These are phyloP conservation scores for Inosperma sp. DNA, from an alignment of 768 basidiomycete genomes.

Conservation along the genomic window DNA sequence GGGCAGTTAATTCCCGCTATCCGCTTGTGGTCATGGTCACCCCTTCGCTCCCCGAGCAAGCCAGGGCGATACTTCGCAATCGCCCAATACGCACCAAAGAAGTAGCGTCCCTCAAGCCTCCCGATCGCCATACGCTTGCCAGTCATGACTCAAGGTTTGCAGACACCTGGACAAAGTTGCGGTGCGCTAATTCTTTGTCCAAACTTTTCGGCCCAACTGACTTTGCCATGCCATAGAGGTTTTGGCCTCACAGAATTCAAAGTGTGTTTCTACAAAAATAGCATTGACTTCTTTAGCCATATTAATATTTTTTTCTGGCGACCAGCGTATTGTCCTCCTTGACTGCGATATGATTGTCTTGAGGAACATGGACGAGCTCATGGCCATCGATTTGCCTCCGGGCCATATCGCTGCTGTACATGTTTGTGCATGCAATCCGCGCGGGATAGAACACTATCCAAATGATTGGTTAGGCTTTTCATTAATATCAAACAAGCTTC, in stretches of 20 bases:
- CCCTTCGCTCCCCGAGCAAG: constrained; percentile 46
- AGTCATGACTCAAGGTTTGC: constrained; percentile 50
- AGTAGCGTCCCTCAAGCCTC: constrained; percentile 57
- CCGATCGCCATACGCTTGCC: constrained; percentile 32
- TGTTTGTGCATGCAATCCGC: constrained; percentile 93
- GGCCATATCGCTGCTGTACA: constrained; percentile 86
- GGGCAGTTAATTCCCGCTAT: constrained; percentile 54
- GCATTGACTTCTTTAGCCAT: background rate
- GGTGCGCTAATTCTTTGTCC: constrained; percentile 28
- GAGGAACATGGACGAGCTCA: constrained; percentile 75
- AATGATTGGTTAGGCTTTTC: constrained; percentile 64
- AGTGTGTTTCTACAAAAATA: constrained; percentile 30
- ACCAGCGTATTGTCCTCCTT: constrained; percentile 70
- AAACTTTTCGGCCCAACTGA: constrained; percentile 1
- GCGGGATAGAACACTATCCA: constrained; percentile 80
- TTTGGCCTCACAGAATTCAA: constrained; percentile 70
- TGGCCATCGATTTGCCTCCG: constrained; percentile 53
- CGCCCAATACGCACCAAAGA: constrained; percentile 52
- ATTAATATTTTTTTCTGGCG: background rate
- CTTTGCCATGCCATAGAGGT: constrained; percentile 30
- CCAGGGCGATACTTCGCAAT: constrained; percentile 46
- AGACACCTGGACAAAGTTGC: constrained; percentile 71
- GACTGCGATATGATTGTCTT: constrained; percentile 87
- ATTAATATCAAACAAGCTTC: background rate
- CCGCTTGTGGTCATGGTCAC: constrained; percentile 81